A percentile compares a stretch with the other conserved stretches of the same genome.
Evolutionary conservation across 495 filamentous ascomycete species (phyloP).

Genomic region (Neurospora sp.): DNA sequence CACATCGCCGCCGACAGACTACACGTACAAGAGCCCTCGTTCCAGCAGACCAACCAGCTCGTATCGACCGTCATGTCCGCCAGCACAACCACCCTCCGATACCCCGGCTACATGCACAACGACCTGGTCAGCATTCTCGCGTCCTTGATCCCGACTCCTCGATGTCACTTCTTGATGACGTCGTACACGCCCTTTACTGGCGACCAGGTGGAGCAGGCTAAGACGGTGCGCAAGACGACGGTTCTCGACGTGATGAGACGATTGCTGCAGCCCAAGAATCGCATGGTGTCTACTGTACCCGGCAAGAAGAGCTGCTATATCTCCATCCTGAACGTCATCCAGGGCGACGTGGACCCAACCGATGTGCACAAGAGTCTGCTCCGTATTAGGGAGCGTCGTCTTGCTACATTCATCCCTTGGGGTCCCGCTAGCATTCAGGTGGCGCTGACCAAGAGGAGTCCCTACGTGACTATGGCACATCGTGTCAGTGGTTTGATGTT

Average conservation of each 20-base stretch:
- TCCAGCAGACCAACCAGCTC: constrained; percentile 94
- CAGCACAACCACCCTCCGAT: constrained; percentile 88
- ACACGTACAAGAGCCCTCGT: constrained; percentile 88
- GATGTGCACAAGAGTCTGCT: constrained; percentile 97
- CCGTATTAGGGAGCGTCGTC: constrained; percentile 84
- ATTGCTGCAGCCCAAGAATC: constrained; percentile 92
- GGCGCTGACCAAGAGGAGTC: constrained; percentile 89
- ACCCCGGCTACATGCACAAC: constrained; percentile 99
- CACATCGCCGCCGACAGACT: constrained; percentile 90
- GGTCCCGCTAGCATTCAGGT: constrained; percentile 98
- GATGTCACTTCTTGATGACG: constrained; percentile 96
- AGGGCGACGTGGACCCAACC: constrained; percentile 93
- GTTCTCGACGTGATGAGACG: constrained; percentile 96
- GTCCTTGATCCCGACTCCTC: constrained; percentile 88
- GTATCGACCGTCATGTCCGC: constrained; percentile 99
- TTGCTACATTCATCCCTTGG: constrained; percentile 98
- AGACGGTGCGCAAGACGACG: constrained; percentile 94
- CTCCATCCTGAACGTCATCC: constrained; percentile 96
- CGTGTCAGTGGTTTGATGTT: constrained; percentile 95
- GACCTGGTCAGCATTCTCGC: constrained; percentile 95
- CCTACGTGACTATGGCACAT: constrained; percentile 82
- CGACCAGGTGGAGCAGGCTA: constrained; percentile 89
- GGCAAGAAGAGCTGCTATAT: constrained; percentile 98
- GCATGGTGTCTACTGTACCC: constrained; percentile 94
- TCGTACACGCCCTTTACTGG: constrained; percentile 96